Base-by-base conservation (phyloP, 495 filamentous ascomycete genomes). In the Podospora didyma region DNA sequence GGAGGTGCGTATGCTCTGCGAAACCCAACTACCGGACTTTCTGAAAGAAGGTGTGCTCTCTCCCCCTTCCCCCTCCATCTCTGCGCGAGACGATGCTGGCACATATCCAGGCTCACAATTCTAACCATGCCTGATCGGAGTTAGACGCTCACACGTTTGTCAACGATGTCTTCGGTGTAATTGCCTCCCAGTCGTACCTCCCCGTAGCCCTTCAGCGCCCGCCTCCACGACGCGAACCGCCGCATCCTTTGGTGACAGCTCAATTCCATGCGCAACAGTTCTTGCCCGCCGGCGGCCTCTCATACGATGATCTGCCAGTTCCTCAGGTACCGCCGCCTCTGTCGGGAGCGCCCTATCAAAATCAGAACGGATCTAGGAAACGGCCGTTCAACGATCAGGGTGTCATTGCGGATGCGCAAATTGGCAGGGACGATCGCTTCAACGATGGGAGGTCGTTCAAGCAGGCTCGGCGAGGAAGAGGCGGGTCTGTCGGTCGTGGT, bases 21-120 rank as follows among this genome's bases (percentile, higher is more conserved):
- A 89, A 61, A 82, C 85, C 45, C 88, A 92, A 62, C 79, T 97
- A 46, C 85, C 89, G 21, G 92, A 96, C 66, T 97, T 97, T 67
- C 73, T 98, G 7, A 82, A 85, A 73, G 89, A 95, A 60, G 82
- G 90, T 92, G 72, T 51, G 79, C n/a, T 76, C 2, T 9, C 14
- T 28, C n/a, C 24, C 24, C 12, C 7, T 4, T 24, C 21, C 24
- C 7, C 47, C n/a, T 21, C 22, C 14, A 9, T 47, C 14, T 47
- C 20, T 21, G 2, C 46, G n/a, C n/a, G n/a, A n/a, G n/a, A n/a
- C n/a, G n/a, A n/a, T n/a, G n/a, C n/a, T 47, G 19, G n/a, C 11
- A 6, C 2, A 6, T 17, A 14, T 24, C 4, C 2, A 20, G 24
- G 12, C 12, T 21, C 21, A 14, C 26, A 0, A 2, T 50, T 0